Evolutionary conservation across 768 basidiomycete genomes (phyloP), one percentile per base, ranked within the genome.

Genomic region (Lentinula raphanica): DNA sequence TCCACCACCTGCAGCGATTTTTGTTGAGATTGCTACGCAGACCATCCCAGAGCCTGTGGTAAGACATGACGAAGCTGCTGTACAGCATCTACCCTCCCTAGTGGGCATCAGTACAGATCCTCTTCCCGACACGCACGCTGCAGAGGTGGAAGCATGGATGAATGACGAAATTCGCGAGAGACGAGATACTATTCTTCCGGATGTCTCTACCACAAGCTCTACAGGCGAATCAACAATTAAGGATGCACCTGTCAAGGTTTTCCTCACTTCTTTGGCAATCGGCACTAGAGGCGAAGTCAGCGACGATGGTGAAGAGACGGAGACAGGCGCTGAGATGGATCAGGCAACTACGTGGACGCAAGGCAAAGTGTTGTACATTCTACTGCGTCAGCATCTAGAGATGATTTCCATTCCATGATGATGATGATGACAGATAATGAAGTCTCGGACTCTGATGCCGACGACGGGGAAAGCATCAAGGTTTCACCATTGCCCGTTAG

Each of bases 401-500:
- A 88, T 35, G 88, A 90, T 63, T 90, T 90, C 81, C 84, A 92
- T 67, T 91, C 88, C 5, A n/a, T n/a, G n/a, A 75, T 88, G 68
- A 71, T 83, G 75, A 89, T 87, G 2, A 72, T 83, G 71, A 84
- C 86, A 39, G 88, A 90, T 62, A 84, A 83, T 59, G 88, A 82
- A 56, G 84, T 79, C 65, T 84, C 81, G 2, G 80, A 76, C 55
- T 77, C 79, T 40, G 78, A 68, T 17, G 68, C 69, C 54, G 74
- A 78, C 58, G 78, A 81, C 59, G 81, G 78, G n/a, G 87, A 87
- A 71, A 93, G 91, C 59, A 83, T 93, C 74, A 90, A 83, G 68
- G 86, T 81, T 0, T 87, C 86, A 5, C 71, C 74, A 56, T 68
- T 72, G 62, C 60, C 65, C 61, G 58, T 57, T 61, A 68, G 63